phyloP scores from a whole-genome alignment of 2,329 filamentous ascomycete species.

The Colletotrichum sublineola region DNA sequence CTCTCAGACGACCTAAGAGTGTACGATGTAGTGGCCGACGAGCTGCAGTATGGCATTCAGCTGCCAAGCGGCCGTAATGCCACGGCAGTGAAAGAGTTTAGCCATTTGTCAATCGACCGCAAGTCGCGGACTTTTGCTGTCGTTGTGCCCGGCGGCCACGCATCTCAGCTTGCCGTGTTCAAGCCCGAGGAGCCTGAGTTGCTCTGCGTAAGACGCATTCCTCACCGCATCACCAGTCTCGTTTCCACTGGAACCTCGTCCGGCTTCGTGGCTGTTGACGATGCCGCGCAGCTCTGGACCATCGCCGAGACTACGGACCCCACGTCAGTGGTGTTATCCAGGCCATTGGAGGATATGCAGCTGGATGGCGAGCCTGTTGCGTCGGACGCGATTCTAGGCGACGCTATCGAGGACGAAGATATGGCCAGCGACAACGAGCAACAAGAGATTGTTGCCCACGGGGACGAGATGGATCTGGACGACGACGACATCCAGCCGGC shows the following conservation, averaged over 20 bases:
- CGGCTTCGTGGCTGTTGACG: constrained; percentile 82
- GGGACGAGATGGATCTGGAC: constrained; percentile 61
- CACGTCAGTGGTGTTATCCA: constrained; percentile 64
- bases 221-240: constrained; percentile 74
- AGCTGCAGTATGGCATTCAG: constrained; percentile 75
- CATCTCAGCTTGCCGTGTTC: constrained; percentile 76
- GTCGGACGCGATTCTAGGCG: constrained; percentile 46
- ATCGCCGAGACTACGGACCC: constrained; percentile 71
- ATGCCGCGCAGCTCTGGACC: constrained; percentile 79
- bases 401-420: constrained; percentile 55
- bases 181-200: constrained; percentile 70
- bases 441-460: constrained; percentile 53
- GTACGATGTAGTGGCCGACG: constrained; percentile 87
- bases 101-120: constrained; percentile 79
- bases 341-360: constrained; percentile 67
- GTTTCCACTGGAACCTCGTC: constrained; percentile 73
- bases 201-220: constrained; percentile 68
- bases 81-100: constrained; percentile 56
- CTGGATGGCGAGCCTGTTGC: constrained; percentile 51
- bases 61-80: constrained; percentile 60
- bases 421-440: constrained; percentile 60
- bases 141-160: constrained; percentile 62
- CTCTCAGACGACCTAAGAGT: constrained; percentile 81
- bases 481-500: constrained; percentile 66
- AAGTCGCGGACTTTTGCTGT: constrained; percentile 76